These are phyloP conservation scores for Ogataea naganishii DNA, from an alignment of 805 yeast species.

Conservation along the genomic window DNA sequence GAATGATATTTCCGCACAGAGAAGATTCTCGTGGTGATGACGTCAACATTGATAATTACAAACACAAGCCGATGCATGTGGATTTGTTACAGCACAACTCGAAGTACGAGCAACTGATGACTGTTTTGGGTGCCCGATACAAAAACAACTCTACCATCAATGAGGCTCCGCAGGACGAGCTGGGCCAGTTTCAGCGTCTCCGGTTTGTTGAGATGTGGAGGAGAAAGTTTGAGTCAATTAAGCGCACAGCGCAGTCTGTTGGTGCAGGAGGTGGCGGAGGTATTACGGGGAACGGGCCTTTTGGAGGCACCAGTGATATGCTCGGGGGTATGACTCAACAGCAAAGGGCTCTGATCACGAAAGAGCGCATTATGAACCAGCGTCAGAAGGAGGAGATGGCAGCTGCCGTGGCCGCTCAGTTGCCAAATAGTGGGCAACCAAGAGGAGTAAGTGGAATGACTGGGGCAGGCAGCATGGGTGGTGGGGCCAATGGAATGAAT, in stretches of 20 bases:
- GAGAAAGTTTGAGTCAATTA: slow-evolving; percentile 49
- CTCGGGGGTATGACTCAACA: slow-evolving; percentile 20
- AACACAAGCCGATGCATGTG: slow-evolving; percentile 43
- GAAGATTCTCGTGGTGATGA: slow-evolving; percentile 21
- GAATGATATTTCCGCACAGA: slow-evolving; percentile 29
- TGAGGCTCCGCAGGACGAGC: slow-evolving; percentile 24
- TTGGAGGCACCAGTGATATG: slow-evolving; percentile 16
- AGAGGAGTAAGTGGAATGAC: too few relatives aligned
- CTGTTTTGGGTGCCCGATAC: slow-evolving; percentile 45
- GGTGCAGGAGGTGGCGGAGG: slow-evolving; percentile 4
- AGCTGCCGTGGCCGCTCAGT: slow-evolving; percentile 20
- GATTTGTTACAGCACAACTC: slow-evolving; percentile 68
- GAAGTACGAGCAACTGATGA: slow-evolving; percentile 88
- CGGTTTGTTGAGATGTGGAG: slow-evolving; percentile 85
- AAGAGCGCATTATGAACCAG: slow-evolving; percentile 19
- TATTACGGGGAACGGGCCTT: slow-evolving; percentile 2
- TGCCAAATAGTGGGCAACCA: slow-evolving; percentile 1
- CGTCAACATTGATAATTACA: slow-evolving; percentile 17
- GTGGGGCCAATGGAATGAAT: too few relatives aligned
- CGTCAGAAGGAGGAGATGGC: slow-evolving; percentile 25
- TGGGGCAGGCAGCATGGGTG: too few relatives aligned
- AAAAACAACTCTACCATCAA: slow-evolving; percentile 28
- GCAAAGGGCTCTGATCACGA: slow-evolving; percentile 19
- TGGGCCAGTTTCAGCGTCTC: slow-evolving; percentile 70
- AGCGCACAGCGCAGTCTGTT: slow-evolving; percentile 30